phyloP scores from a whole-genome alignment of 345 rosid genomes.

The Brassica carinata region DNA sequence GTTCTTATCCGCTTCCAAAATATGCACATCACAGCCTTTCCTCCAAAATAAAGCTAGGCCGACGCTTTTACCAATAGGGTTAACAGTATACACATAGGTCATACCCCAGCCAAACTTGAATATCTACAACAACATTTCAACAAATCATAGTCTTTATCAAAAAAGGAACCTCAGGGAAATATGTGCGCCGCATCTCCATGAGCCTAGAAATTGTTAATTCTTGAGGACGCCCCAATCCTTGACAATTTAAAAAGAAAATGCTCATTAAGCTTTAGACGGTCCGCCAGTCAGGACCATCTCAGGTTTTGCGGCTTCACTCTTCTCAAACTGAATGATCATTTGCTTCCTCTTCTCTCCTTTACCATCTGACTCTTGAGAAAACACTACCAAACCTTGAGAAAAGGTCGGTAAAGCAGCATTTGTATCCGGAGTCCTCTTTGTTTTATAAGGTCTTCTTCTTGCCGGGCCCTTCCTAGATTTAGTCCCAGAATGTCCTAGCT shows the following conservation, averaged over 20 bases:
- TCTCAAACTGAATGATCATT: too few species aligned
- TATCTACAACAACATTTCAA: not conserved
- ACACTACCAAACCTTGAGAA: too few species aligned
- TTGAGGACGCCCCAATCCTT: not conserved
- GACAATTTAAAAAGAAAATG: not conserved
- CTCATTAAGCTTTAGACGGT: not conserved
- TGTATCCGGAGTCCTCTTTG: too few species aligned
- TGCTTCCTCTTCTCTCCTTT: too few species aligned
- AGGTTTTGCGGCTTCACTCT: too few species aligned
- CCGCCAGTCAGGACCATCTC: not conserved
- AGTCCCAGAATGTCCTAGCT: too few species aligned
- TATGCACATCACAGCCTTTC: too few species aligned
- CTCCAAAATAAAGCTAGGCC: not conserved
- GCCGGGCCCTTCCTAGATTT: too few species aligned
- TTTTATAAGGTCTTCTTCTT: too few species aligned
- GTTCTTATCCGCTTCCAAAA: too few species aligned
- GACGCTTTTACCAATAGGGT: not conserved
- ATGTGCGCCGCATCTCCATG: not conserved
- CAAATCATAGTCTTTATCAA: not conserved
- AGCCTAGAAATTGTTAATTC: not conserved
- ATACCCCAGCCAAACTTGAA: not conserved
- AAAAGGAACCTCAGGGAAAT: not conserved
- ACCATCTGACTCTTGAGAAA: too few species aligned
- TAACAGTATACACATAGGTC: not conserved
- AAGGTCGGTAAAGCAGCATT: too few species aligned